Conservation (phyloP, 371 early-diverging fungal species). For the Mortierella sp. region DNA sequence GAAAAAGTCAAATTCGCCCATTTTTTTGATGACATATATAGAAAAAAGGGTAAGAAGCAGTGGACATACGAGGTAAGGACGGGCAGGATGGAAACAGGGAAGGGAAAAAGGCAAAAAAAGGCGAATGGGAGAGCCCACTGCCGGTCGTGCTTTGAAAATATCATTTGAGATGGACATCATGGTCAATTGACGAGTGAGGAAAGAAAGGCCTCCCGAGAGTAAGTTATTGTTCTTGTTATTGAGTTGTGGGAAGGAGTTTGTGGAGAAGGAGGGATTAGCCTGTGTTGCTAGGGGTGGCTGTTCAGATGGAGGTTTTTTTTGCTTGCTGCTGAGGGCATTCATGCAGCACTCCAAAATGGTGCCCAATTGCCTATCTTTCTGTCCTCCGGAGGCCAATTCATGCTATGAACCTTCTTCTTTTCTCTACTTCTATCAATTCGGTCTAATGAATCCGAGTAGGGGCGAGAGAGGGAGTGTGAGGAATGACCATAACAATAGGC, state of each 20-base stretch:
- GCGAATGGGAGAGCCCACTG: not conserved
- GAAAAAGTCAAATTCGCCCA: too few species aligned
- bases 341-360: constrained; percentile 4
- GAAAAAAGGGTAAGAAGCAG: too few species aligned
- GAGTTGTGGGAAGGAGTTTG: too few species aligned
- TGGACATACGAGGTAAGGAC: too few species aligned
- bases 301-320: not conserved
- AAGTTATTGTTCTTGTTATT: too few species aligned
- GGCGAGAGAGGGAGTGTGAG: not conserved
- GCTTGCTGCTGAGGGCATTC: not conserved
- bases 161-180: not conserved
- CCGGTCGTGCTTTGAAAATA: constrained; percentile 7
- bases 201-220: too few species aligned
- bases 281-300: not conserved
- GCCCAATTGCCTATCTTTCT: too few species aligned
- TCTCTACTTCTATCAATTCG: not conserved
- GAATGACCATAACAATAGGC: not conserved
- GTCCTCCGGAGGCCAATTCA: constrained; percentile 4
- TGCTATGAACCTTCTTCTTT: not conserved
- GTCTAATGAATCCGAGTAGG: not conserved
- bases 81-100: not conserved
- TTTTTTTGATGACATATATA: too few species aligned
- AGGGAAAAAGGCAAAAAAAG: not conserved
- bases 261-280: too few species aligned
- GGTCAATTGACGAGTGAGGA: not conserved